Evolutionary conservation across 1,139 yeast species (phyloP).

Genomic region (Hanseniaspora uvarum): DNA sequence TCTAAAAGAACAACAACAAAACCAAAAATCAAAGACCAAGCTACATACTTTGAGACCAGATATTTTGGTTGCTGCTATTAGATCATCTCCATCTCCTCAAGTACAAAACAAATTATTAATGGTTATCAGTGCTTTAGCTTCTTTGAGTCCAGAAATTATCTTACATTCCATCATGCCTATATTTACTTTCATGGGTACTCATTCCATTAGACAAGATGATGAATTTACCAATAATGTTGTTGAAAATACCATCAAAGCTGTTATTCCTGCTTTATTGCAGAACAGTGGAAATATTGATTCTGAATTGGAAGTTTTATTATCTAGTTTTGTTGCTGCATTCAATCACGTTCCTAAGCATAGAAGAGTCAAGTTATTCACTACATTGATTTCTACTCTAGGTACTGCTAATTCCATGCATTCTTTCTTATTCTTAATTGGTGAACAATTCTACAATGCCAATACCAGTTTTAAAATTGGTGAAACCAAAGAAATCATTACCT

Average conservation of each 20-base stretch:
- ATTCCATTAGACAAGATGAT: constrained; percentile 91
- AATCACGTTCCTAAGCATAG: constrained; percentile 95
- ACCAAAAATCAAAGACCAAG: constrained; percentile 34
- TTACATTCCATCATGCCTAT: constrained; percentile 97
- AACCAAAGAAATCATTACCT: constrained; percentile 56
- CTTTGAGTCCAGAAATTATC: constrained; percentile 80
- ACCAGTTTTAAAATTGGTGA: constrained; percentile 53
- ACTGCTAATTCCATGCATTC: constrained; percentile 56
- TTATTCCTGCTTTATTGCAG: constrained; percentile 77
- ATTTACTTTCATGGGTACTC: constrained; percentile 98
- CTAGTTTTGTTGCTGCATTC: constrained; percentile 87
- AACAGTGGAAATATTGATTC: constrained; percentile 42
- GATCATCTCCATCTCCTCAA: constrained; percentile 85
- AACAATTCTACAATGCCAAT: constrained; percentile 52
- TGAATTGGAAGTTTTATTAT: constrained; percentile 71
- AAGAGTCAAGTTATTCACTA: constrained; percentile 71
- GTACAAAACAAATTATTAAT: constrained; percentile 79
- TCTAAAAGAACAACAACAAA: constrained; percentile 32
- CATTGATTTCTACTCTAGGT: constrained; percentile 71
- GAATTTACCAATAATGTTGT: constrained; percentile 88
- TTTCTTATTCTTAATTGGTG: constrained; percentile 68
- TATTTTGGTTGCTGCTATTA: constrained; percentile 76
- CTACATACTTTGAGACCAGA: constrained; percentile 76
- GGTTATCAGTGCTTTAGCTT: constrained; percentile 78
- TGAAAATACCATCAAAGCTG: constrained; percentile 81